Conservation (phyloP, 2,329 filamentous ascomycete species). For the Alternaria triticimaculans region DNA sequence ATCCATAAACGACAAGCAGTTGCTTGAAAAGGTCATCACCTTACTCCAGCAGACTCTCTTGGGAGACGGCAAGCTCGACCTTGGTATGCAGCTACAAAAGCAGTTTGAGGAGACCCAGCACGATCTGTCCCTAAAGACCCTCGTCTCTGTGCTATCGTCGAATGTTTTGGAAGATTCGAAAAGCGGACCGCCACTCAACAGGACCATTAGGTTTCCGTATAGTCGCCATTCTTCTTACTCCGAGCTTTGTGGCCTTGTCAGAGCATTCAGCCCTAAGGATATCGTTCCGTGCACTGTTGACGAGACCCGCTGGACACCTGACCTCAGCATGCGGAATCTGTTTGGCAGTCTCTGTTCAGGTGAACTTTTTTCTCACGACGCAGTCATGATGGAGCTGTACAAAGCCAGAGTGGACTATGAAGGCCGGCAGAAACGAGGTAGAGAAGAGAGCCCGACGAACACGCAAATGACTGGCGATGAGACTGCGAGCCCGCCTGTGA, state of each 20-base stretch:
- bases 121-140: conserved; percentile 40
- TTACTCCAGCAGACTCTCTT: conserved; percentile 39
- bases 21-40: conserved; percentile 44
- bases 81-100: conserved; percentile 36
- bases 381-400: conserved; percentile 59
- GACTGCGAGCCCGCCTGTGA: neutral
- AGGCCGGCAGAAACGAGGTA: conserved; percentile 11
- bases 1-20: conserved; percentile 45
- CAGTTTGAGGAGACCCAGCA: conserved; percentile 29
- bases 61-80: conserved; percentile 28
- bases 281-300: conserved; percentile 81
- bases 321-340: conserved; percentile 68
- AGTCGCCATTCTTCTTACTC: conserved; percentile 87
- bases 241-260: conserved; percentile 76
- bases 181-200: conserved; percentile 9
- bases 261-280: conserved; percentile 73
- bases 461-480: conserved; percentile 14
- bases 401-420: conserved; percentile 18
- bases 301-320: conserved; percentile 66
- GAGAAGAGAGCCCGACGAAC: conserved; percentile 19
- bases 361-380: conserved; percentile 69
- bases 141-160: conserved; percentile 38
- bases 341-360: conserved; percentile 75
- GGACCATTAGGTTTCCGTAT: conserved; percentile 72
- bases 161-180: conserved; percentile 11